Evolutionary conservation across 2,329 filamentous ascomycete genomes (phyloP).

Genomic region (Leptosphaerulina australis): DNA sequence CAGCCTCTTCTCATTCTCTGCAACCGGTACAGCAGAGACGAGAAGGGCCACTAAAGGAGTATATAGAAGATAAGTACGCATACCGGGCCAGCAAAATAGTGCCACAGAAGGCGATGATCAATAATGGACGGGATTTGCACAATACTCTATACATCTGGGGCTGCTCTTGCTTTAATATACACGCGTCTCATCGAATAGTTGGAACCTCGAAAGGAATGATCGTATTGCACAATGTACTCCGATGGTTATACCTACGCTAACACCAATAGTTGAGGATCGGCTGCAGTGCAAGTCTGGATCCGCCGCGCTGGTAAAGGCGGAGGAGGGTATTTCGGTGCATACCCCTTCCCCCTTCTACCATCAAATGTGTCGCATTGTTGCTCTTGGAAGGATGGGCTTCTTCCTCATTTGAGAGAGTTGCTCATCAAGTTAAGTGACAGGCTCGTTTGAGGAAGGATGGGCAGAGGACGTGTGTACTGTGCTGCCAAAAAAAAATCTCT

Average conservation of each 20-base stretch:
- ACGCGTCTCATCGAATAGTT: neutral
- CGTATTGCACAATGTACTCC: neutral
- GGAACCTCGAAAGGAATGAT: neutral
- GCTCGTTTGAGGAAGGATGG: too few relatives aligned
- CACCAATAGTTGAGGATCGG: neutral
- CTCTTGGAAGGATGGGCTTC: too few relatives aligned
- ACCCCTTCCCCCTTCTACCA: too few relatives aligned
- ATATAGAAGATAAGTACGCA: neutral
- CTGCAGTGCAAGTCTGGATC: neutral
- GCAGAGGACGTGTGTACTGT: too few relatives aligned
- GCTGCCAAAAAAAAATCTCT: too few relatives aligned
- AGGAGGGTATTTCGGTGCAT: neutral
- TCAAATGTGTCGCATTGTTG: neutral
- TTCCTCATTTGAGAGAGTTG: too few relatives aligned
- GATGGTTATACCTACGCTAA: neutral
- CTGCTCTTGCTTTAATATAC: neutral
- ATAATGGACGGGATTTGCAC: neutral
- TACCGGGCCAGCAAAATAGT: neutral
- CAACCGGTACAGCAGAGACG: constrained; percentile 3
- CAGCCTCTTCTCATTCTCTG: constrained; percentile 5
- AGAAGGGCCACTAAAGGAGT: neutral
- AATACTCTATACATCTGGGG: neutral
- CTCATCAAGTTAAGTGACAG: too few relatives aligned
- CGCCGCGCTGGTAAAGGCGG: neutral
- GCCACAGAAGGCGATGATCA: neutral